These are phyloP conservation scores for Hyaloscypha bicolor DNA, from an alignment of 495 filamentous ascomycete species.

Conservation along the genomic window DNA sequence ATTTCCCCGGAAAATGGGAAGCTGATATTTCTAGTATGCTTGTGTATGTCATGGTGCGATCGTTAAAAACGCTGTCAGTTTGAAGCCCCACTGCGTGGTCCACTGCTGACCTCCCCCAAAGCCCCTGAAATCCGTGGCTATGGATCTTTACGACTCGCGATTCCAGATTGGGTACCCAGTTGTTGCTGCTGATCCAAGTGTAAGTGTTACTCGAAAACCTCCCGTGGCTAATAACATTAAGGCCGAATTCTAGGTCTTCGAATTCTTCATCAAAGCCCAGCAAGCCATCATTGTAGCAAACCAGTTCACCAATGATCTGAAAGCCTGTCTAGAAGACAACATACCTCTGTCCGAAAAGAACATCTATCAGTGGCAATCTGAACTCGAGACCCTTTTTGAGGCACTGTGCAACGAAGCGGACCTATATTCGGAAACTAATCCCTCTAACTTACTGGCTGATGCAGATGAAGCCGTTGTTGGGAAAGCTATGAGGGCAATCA, in stretches of 20 bases:
- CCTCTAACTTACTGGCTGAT: conserved; percentile 20
- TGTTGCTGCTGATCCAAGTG: conserved; percentile 54
- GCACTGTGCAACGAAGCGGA: conserved; percentile 52
- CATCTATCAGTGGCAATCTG: conserved; percentile 53
- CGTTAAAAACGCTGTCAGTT: conserved; percentile 58
- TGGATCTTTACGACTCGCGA: conserved; percentile 57
- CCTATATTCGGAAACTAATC: no score
- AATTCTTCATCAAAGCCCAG: conserved; percentile 56
- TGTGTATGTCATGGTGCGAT: conserved; percentile 62
- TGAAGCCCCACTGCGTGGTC: background rate
- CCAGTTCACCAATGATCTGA: conserved; percentile 50
- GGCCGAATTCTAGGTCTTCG: conserved; percentile 47
- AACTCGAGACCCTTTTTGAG: conserved; percentile 53
- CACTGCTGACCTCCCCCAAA: no score
- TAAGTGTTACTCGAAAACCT: conserved; percentile 34
- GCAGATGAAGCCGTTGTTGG: conserved; percentile 51
- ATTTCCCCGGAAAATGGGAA: background rate
- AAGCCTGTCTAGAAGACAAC: conserved; percentile 12
- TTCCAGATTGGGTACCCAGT: conserved; percentile 58
- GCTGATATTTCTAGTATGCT: conserved; percentile 46
- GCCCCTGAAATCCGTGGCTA: conserved; percentile 30
- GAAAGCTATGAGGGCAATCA: conserved; percentile 54
- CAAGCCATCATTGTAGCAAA: conserved; percentile 58
- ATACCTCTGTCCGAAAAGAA: background rate
- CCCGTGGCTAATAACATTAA: background rate